These are phyloP conservation scores for Cordyceps cateniannulata DNA, from an alignment of 2,329 filamentous ascomycete genomes.

Conservation along the genomic window DNA sequence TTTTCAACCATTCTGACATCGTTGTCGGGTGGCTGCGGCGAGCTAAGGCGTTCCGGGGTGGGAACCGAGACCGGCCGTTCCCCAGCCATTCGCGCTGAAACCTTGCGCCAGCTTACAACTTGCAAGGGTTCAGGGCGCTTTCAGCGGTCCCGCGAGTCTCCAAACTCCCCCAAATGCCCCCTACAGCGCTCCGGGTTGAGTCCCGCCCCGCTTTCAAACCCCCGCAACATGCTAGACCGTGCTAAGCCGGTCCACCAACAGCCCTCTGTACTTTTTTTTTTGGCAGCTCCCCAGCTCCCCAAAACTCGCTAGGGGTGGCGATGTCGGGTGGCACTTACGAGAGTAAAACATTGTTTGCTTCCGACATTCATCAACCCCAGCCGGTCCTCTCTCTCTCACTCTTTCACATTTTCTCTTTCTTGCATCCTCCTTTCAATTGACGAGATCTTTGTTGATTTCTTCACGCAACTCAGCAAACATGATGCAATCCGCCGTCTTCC, in stretches of 20 bases:
- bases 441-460: constrained; percentile 12
- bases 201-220: neutral
- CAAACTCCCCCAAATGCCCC: neutral
- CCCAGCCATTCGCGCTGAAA: constrained; percentile 4
- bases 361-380: neutral
- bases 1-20: constrained; percentile 9
- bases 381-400: neutral
- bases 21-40: constrained; percentile 5
- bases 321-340: constrained; percentile 9
- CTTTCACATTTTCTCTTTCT: neutral
- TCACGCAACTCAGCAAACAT: neutral
- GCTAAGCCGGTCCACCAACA: constrained; percentile 6
- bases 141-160: neutral
- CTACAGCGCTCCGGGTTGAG: neutral
- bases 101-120: neutral
- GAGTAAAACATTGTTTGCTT: neutral
- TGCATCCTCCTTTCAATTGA: constrained; percentile 14
- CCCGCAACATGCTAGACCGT: constrained; percentile 4
- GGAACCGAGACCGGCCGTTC: constrained; percentile 1
- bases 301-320: neutral
- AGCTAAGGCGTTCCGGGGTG: neutral
- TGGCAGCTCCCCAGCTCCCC: neutral
- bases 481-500: constrained; percentile 31
- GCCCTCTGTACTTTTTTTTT: neutral
- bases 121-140: neutral